Evolutionary conservation across 1,284 basidiomycete genomes (phyloP).

Genomic region (Neotropicomus parvogracilis): DNA sequence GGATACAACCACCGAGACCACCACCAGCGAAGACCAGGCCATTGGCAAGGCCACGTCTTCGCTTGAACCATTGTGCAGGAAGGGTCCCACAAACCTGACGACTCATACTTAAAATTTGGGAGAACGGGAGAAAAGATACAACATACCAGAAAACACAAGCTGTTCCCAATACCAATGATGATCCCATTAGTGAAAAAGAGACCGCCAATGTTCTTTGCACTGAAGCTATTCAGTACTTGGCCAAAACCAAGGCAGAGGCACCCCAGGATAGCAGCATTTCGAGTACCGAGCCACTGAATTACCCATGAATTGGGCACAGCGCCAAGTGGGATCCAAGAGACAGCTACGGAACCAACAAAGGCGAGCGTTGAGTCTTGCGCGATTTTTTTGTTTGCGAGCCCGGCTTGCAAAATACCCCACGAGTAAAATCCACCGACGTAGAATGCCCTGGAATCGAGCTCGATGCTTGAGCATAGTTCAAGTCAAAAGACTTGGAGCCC

Average conservation of each 20-base stretch:
- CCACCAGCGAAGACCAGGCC: constrained; percentile 34
- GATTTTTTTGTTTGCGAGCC: constrained; percentile 23
- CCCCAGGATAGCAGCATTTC: constrained; percentile 24
- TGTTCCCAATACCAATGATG: constrained; percentile 21
- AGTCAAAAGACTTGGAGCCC: not conserved
- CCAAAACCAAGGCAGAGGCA: constrained; percentile 27
- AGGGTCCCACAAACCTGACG: constrained; percentile 29
- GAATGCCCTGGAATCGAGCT: constrained; percentile 18
- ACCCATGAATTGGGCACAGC: constrained; percentile 30
- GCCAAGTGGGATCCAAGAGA: constrained; percentile 29
- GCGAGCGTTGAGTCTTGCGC: constrained; percentile 27
- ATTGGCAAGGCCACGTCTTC: constrained; percentile 33
- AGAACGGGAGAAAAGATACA: not conserved
- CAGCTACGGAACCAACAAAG: constrained; percentile 33
- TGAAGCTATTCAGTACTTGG: constrained; percentile 30
- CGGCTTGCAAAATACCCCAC: constrained; percentile 33
- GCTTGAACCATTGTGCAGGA: constrained; percentile 35
- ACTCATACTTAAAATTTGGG: not conserved
- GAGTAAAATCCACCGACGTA: constrained; percentile 28
- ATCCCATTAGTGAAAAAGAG: constrained; percentile 32
- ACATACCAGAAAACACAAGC: constrained; percentile 25
- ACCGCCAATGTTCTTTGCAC: constrained; percentile 22
- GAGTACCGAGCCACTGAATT: constrained; percentile 27
- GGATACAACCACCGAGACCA: constrained; percentile 34
- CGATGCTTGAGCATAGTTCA: not conserved